Conservation (phyloP, 2,329 filamentous ascomycete genomes). For the Aureobasidium sp. region DNA sequence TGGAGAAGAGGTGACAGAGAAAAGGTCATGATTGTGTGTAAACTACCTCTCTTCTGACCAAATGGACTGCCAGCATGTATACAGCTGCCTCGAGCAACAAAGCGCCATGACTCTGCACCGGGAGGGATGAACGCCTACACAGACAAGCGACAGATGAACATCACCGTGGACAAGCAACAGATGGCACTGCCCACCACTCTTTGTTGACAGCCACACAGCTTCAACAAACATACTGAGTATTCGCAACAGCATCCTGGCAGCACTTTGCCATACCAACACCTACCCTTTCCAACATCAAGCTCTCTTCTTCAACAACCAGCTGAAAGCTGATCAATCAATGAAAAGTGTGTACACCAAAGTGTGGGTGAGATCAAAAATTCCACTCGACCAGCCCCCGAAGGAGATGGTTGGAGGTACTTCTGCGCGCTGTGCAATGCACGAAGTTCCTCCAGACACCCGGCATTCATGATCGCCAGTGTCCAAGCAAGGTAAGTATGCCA, state of each 20-base stretch:
- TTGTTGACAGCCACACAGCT: background rate
- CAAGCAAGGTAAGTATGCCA: constrained; percentile 4
- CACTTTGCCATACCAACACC: background rate
- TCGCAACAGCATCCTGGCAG: background rate
- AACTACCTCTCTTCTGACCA: background rate
- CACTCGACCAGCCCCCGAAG: constrained; percentile 3
- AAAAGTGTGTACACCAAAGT: constrained; percentile 3
- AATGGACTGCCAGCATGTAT: background rate
- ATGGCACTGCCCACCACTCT: background rate
- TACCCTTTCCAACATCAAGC: background rate
- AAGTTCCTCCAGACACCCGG: background rate
- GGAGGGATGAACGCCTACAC: background rate
- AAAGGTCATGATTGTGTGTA: background rate
- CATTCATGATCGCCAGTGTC: constrained; percentile 7
- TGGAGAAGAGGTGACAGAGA: background rate
- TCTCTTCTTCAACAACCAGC: constrained; percentile 11
- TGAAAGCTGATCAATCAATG: background rate
- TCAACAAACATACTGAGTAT: no score
- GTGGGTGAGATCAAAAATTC: constrained; percentile 8
- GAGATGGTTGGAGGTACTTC: background rate
- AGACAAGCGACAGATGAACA: no score
- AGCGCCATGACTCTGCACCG: background rate
- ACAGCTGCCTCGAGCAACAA: background rate
- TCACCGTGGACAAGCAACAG: background rate
- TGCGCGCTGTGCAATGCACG: constrained; percentile 15